phyloP scores from a whole-genome alignment of 768 basidiomycete genomes.

The Pulveroboletus frians region DNA sequence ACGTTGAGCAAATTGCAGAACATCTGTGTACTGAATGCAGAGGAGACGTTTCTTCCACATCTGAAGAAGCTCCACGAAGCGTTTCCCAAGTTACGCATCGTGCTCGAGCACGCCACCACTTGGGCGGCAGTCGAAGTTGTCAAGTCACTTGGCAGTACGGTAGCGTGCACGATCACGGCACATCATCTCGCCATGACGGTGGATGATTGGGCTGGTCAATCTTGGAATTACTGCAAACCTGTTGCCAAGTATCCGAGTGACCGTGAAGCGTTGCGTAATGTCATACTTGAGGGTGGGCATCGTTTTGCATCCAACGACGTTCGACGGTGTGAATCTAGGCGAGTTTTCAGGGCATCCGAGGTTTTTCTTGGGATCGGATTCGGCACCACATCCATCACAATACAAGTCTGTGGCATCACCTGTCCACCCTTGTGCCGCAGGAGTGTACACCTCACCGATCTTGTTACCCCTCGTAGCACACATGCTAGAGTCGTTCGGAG shows the following conservation, averaged over 20 bases:
- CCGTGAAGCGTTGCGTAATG: conserved; percentile 70
- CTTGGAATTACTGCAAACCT: conserved; percentile 96
- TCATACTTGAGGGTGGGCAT: conserved; percentile 64
- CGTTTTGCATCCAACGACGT: not conserved
- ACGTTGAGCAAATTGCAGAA: conserved; percentile 45
- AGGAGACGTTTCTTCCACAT: conserved; percentile 84
- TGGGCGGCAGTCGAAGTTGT: conserved; percentile 86
- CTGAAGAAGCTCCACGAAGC: conserved; percentile 70
- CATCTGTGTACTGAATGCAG: conserved; percentile 90
- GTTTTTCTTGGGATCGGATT: conserved; percentile 97
- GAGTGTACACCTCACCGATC: conserved; percentile 92
- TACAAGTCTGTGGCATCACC: conserved; percentile 70
- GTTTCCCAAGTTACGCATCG: conserved; percentile 90
- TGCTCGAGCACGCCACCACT: conserved; percentile 95
- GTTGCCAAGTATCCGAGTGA: conserved; percentile 96
- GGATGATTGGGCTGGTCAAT: conserved; percentile 94
- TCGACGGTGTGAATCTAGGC: not conserved
- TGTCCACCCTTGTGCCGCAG: conserved; percentile 79
- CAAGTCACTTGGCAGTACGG: conserved; percentile 68
- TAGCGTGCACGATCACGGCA: conserved; percentile 95
- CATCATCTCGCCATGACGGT: conserved; percentile 93
- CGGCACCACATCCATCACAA: conserved; percentile 80
- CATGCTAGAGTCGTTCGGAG: conserved; percentile 81
- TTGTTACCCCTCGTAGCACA: conserved; percentile 88
- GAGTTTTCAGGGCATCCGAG: conserved; percentile 67